Percentiles rank a stretch among this genome's conserved stretches.
These are phyloP conservation scores for Thelonectria rubi DNA, from an alignment of 2,329 filamentous ascomycete genomes.

Conservation along the genomic window DNA sequence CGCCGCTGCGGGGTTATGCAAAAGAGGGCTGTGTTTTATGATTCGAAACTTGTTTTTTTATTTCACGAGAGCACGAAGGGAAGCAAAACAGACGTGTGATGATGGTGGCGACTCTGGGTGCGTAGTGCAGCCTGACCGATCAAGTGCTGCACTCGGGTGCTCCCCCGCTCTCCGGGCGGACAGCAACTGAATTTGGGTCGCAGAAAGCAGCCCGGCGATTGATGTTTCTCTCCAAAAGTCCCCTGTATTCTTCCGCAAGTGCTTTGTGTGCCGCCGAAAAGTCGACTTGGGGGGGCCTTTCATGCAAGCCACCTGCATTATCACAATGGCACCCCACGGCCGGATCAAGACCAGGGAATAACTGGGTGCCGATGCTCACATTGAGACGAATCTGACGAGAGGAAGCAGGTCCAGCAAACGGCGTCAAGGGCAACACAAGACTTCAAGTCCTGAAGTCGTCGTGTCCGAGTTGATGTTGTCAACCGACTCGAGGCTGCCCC, in stretches of 20 bases:
- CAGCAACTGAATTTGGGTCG: neutral
- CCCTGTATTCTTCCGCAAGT: neutral
- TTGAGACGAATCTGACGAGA: too few species aligned
- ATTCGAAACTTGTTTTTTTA: too few species aligned
- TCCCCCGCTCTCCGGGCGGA: neutral
- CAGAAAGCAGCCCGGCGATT: neutral
- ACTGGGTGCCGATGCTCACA: too few species aligned
- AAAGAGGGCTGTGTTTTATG: too few species aligned
- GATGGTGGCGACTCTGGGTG: neutral
- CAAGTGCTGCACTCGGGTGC: too few species aligned
- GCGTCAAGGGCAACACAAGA: neutral
- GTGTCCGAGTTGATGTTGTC: neutral
- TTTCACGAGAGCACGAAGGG: neutral
- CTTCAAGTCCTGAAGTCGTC: neutral
- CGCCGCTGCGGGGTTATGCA: too few species aligned
- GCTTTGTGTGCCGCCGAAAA: neutral
- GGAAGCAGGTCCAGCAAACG: neutral
- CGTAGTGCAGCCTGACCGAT: neutral
- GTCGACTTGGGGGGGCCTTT: neutral
- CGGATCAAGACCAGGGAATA: neutral
- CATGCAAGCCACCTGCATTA: neutral
- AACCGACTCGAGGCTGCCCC: neutral
- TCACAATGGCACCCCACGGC: too few species aligned
- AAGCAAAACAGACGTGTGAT: neutral
- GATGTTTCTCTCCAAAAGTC: neutral